Percentiles rank a stretch among this genome's conserved stretches.
These are phyloP conservation scores for Poterioochromonas sp. DNA, from an alignment of 352 stramenopile species.

Conservation along the genomic window DNA sequence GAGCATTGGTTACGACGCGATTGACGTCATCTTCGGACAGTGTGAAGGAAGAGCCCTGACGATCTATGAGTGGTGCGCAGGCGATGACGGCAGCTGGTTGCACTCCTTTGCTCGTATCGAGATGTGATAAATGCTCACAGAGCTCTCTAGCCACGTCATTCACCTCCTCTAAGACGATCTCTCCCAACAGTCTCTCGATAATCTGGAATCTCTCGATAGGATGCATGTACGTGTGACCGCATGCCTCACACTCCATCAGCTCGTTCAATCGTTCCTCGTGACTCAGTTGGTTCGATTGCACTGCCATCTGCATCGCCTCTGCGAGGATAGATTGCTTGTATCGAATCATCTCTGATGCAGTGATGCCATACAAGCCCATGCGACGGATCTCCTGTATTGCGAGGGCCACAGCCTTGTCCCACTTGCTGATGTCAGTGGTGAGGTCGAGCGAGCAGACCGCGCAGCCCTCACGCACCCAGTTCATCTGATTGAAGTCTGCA, in stretches of 20 bases:
- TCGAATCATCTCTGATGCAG: conserved; percentile 53
- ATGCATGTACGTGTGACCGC: conserved; percentile 73
- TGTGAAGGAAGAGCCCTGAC: background rate
- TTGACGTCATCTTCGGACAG: conserved; percentile 15
- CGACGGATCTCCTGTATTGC: conserved; percentile 64
- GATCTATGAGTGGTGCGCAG: conserved; percentile 35
- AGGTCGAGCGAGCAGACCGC: conserved; percentile 72
- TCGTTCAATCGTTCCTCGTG: conserved; percentile 10
- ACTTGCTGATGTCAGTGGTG: conserved; percentile 58
- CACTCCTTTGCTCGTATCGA: conserved; percentile 44
- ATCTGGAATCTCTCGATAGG: conserved; percentile 50
- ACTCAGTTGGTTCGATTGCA: conserved; percentile 60
- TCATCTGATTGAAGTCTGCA: conserved; percentile 76
- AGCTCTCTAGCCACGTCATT: conserved; percentile 57
- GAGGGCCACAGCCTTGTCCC: conserved; percentile 59
- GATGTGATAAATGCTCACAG: conserved; percentile 56
- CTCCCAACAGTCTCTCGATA: background rate
- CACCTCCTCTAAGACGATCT: conserved; percentile 46
- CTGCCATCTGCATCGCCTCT: conserved; percentile 63
- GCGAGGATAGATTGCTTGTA: conserved; percentile 51
- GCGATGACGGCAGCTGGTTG: conserved; percentile 39
- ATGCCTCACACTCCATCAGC: conserved; percentile 45
- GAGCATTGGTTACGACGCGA: background rate
- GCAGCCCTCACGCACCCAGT: conserved; percentile 69
- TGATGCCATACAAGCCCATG: conserved; percentile 63